Percentiles rank a stretch among this genome's conserved stretches.
Evolutionary conservation across 108 stramenopile genomes (phyloP).

Genomic region (Schizochytrium sp.): DNA sequence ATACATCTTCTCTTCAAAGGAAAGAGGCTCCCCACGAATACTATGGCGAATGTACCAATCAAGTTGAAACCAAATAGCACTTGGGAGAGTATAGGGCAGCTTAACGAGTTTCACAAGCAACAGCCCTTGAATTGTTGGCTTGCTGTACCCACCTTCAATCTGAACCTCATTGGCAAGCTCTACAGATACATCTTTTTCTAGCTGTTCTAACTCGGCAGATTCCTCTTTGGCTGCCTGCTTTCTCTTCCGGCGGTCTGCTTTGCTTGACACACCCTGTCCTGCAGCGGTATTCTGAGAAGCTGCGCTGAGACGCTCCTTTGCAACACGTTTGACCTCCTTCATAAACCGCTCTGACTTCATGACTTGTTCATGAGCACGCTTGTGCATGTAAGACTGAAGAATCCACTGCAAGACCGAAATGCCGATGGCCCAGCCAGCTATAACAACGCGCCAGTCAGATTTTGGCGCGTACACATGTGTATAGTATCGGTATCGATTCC

Average conservation of each 20-base stretch:
- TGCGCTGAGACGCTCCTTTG: conserved; percentile 3
- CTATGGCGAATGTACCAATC: conserved; percentile 54
- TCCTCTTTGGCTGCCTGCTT: conserved; percentile 53
- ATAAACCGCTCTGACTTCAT: not conserved
- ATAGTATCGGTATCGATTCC: conserved; percentile 45
- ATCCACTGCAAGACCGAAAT: conserved; percentile 31
- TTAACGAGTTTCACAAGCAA: conserved; percentile 21
- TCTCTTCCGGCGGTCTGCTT: conserved; percentile 3
- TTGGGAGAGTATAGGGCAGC: conserved; percentile 16
- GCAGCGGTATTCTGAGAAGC: not conserved
- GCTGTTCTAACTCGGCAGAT: not conserved
- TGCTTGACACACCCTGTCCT: not conserved
- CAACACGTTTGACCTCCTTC: conserved; percentile 8
- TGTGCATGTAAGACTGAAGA: not conserved
- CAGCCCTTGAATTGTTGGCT: conserved; percentile 22
- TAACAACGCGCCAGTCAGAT: conserved; percentile 9
- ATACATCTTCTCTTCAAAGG: not conserved
- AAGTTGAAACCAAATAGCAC: conserved; percentile 11
- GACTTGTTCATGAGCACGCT: not conserved
- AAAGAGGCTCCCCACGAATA: not conserved
- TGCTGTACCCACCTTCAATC: conserved; percentile 48
- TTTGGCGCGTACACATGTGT: conserved; percentile 38
- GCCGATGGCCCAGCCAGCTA: not conserved
- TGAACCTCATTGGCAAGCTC: conserved; percentile 7
- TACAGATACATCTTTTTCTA: not conserved